phyloP scores from a whole-genome alignment of 176 grass and related monocot species.

The Juncus effusus region DNA sequence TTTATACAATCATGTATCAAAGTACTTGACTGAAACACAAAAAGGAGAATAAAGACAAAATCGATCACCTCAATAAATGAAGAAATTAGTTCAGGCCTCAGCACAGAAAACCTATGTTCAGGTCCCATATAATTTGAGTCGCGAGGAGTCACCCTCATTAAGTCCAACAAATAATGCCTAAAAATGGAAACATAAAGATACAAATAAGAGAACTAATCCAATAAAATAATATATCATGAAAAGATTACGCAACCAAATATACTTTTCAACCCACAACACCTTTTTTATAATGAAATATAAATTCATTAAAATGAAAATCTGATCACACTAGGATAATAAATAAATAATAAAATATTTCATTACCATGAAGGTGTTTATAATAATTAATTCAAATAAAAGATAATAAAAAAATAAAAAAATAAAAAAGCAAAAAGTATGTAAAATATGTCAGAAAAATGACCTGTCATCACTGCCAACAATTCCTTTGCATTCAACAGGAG shows the following conservation, averaged over 20 bases:
- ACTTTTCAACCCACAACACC: no score
- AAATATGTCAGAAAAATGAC: constrained; percentile 33
- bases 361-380: no score
- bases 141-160: constrained; percentile 99
- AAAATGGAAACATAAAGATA: background rate
- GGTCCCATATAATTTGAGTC: constrained; percentile 94
- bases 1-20: background rate
- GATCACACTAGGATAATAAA: no score
- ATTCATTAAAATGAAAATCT: no score
- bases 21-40: constrained; percentile 5
- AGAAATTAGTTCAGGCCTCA: constrained; percentile 85
- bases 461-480: constrained; percentile 99
- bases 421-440: constrained; percentile 7
- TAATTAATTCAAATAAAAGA: no score
- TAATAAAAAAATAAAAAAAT: background rate
- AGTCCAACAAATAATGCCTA: constrained; percentile 98
- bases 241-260: background rate
- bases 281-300: no score
- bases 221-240: background rate
- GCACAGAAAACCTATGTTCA: constrained; percentile 80
- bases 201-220: background rate
- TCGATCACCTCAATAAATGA: constrained; percentile 78
- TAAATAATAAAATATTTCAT: no score
- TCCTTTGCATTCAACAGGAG: constrained; percentile 95
- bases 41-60: constrained; percentile 3